A percentile compares a stretch with the other conserved stretches of the same genome.
Evolutionary conservation across 495 filamentous ascomycete species (phyloP).

Genomic region (Achaetomiella virescens): DNA sequence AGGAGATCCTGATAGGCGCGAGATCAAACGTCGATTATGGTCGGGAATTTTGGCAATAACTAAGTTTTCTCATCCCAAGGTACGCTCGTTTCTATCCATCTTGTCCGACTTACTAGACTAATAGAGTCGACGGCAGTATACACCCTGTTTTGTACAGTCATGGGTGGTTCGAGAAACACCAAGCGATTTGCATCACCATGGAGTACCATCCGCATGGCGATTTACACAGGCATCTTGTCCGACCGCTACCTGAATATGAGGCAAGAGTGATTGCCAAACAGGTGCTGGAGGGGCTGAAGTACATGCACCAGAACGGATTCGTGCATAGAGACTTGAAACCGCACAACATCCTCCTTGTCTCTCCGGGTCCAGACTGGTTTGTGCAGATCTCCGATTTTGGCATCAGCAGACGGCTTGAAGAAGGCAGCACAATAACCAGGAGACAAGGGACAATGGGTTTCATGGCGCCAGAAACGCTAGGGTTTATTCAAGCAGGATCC

Average conservation of each 20-base stretch:
- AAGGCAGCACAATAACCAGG: slow-evolving; percentile 6
- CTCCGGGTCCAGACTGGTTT: slow-evolving; percentile 28
- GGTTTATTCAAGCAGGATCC: not conserved
- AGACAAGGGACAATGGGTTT: slow-evolving; percentile 14
- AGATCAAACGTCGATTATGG: not conserved
- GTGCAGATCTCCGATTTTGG: slow-evolving; percentile 52
- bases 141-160: slow-evolving; percentile 29
- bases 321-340: slow-evolving; percentile 50
- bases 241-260: slow-evolving; percentile 29
- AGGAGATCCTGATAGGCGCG: not conserved
- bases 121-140: not conserved
- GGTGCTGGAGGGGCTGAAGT: slow-evolving; percentile 38
- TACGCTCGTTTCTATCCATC: too few species aligned
- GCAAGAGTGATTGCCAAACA: slow-evolving; percentile 34
- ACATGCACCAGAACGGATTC: slow-evolving; percentile 46
- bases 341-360: slow-evolving; percentile 21
- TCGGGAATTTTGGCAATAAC: not conserved
- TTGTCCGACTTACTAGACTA: too few species aligned
- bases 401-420: slow-evolving; percentile 26
- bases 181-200: slow-evolving; percentile 38
- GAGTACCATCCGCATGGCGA: slow-evolving; percentile 34
- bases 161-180: slow-evolving; percentile 36
- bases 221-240: slow-evolving; percentile 19
- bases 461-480: slow-evolving; percentile 14
- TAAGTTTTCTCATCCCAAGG: slow-evolving; percentile 1